These are phyloP conservation scores for Digitaria exilis DNA, from an alignment of 202 grass and related monocot genomes.

Conservation along the genomic window DNA sequence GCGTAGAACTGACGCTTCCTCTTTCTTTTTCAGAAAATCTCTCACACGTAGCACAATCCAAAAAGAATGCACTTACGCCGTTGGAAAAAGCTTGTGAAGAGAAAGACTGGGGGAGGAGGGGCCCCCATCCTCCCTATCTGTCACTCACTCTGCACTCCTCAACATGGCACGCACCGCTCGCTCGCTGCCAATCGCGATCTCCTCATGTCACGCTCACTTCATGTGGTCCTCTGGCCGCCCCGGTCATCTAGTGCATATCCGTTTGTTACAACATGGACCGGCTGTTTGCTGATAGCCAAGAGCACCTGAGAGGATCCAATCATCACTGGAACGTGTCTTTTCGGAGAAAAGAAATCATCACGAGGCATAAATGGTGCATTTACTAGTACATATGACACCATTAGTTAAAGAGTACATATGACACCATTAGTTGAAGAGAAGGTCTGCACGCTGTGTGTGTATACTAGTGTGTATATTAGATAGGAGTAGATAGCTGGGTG, in stretches of 20 bases:
- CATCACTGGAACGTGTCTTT: neutral
- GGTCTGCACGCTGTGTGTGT: neutral
- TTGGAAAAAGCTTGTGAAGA: constrained; percentile 15
- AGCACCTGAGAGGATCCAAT: neutral
- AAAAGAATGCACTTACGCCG: constrained; percentile 22
- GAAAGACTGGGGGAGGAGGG: neutral
- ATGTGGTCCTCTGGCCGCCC: constrained; percentile 1
- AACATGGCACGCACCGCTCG: constrained; percentile 5
- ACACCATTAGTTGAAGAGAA: neutral
- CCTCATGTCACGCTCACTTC: neutral
- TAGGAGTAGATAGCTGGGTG: neutral
- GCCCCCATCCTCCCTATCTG: neutral
- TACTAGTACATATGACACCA: neutral
- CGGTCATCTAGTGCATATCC: neutral
- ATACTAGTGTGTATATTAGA: neutral
- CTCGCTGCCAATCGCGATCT: constrained; percentile 23
- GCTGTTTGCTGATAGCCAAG: constrained; percentile 21
- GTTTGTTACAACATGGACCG: constrained; percentile 7
- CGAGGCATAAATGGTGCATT: neutral
- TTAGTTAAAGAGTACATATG: neutral
- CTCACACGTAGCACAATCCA: constrained; percentile 20
- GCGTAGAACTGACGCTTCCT: constrained; percentile 34
- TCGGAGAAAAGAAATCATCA: neutral
- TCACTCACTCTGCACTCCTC: constrained; percentile 11
- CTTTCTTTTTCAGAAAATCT: constrained; percentile 31